Percentiles rank a stretch among this genome's conserved stretches.
These are phyloP conservation scores for Chytriomyces sp. DNA, from an alignment of 192 early-diverging fungal genomes.

Conservation along the genomic window DNA sequence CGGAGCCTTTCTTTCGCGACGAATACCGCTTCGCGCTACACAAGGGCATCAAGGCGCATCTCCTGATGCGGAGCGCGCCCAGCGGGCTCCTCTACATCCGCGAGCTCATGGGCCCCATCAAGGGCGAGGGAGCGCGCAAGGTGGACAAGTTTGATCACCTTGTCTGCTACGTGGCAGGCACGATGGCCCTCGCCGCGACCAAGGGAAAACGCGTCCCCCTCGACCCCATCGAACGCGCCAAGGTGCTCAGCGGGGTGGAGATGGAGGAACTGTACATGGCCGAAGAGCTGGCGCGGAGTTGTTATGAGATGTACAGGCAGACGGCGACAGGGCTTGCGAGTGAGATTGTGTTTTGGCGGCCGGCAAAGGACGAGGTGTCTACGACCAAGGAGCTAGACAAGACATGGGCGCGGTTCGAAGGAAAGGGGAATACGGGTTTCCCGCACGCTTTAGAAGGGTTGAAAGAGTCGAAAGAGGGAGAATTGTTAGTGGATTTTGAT, in stretches of 20 bases:
- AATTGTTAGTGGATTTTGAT: slow-evolving; percentile 58
- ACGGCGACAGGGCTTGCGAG: slow-evolving; percentile 79
- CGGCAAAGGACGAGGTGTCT: slow-evolving; percentile 26
- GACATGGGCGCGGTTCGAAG: slow-evolving; percentile 19
- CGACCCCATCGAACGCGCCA: not conserved
- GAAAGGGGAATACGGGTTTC: not conserved
- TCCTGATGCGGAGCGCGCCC: slow-evolving; percentile 61
- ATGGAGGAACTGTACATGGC: slow-evolving; percentile 66
- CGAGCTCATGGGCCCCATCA: slow-evolving; percentile 42
- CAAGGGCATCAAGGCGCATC: slow-evolving; percentile 65
- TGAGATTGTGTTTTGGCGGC: slow-evolving; percentile 82
- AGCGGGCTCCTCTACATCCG: slow-evolving; percentile 66
- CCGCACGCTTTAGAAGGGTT: slow-evolving; percentile 11
- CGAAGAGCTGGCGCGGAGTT: slow-evolving; percentile 73
- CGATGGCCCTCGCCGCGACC: slow-evolving; percentile 77
- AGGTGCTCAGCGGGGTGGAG: slow-evolving; percentile 38
- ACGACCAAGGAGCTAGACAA: not conserved
- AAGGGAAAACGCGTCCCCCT: slow-evolving; percentile 49
- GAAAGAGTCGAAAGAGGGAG: slow-evolving; percentile 2
- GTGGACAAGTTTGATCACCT: slow-evolving; percentile 86
- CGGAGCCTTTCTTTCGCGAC: slow-evolving; percentile 63
- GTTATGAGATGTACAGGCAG: slow-evolving; percentile 79
- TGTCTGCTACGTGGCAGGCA: slow-evolving; percentile 88
- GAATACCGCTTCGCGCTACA: slow-evolving; percentile 67
- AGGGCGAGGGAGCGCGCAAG: not conserved